A percentile compares a stretch with the other conserved stretches of the same genome.
phyloP scores from a whole-genome alignment of 495 filamentous ascomycete species.

The Aspergillus sclerotioniger region DNA sequence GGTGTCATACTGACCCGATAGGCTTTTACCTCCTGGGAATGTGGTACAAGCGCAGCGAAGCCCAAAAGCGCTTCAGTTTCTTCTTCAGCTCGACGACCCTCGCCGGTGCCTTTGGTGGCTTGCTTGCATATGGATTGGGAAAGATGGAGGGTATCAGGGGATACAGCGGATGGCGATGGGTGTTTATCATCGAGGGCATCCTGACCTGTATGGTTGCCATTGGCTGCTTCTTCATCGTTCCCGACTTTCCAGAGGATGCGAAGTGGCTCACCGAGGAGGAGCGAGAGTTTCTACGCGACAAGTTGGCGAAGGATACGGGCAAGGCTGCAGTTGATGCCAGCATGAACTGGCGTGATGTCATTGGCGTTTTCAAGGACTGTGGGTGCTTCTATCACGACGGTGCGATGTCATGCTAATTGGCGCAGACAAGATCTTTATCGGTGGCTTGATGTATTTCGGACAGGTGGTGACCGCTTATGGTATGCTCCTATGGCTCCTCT shows the following conservation, averaged over 20 bases:
- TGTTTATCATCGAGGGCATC: constrained; percentile 66
- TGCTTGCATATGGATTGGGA: constrained; percentile 77
- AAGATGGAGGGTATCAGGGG: constrained; percentile 64
- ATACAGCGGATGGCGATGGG: constrained; percentile 85
- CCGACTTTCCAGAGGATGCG: constrained; percentile 64
- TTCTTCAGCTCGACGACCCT: constrained; percentile 80
- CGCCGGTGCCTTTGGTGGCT: constrained; percentile 84
- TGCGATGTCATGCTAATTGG: constrained; percentile 11
- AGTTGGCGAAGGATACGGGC: constrained; percentile 78
- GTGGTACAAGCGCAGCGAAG: constrained; percentile 86
- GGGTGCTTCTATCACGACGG: constrained; percentile 22
- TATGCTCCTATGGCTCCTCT: constrained; percentile 61
- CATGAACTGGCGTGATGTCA: constrained; percentile 61
- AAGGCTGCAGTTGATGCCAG: constrained; percentile 59
- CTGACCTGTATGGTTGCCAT: constrained; percentile 68
- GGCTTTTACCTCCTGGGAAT: constrained; percentile 65
- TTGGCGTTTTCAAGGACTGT: constrained; percentile 71
- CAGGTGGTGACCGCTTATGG: constrained; percentile 79
- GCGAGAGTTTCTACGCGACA: constrained; percentile 63
- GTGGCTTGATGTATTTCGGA: constrained; percentile 80
- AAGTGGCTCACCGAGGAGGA: constrained; percentile 68
- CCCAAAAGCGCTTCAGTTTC: constrained; percentile 82
- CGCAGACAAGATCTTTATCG: constrained; percentile 63
- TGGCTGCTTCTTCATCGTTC: constrained; percentile 72
- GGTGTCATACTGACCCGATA: constrained; percentile 17